A percentile compares a stretch with the other conserved stretches of the same genome.
These are phyloP conservation scores for Lepiota venenata DNA, from an alignment of 768 basidiomycete species.

Conservation along the genomic window DNA sequence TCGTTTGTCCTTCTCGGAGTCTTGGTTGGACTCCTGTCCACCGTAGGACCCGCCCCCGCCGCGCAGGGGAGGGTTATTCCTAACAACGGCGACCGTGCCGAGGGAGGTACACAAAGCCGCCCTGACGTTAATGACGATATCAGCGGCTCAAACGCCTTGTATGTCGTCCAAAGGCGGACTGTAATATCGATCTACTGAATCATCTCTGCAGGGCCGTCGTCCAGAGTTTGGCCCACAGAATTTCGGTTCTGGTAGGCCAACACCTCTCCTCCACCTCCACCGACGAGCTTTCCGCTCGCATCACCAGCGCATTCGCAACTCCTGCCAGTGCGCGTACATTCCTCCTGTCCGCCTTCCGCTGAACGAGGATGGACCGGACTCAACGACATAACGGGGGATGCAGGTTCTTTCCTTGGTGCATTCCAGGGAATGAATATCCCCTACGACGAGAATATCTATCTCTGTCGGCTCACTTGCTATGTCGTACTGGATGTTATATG, in stretches of 20 bases:
- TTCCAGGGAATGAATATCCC: background rate
- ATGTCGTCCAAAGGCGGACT: background rate
- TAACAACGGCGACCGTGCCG: background rate
- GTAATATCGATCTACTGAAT: too few relatives aligned
- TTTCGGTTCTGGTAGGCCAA: background rate
- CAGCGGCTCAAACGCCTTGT: background rate
- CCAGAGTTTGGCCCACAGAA: background rate
- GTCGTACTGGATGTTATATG: background rate
- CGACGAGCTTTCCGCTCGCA: background rate
- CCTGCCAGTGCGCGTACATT: background rate
- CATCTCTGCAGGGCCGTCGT: too few relatives aligned
- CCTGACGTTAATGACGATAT: too few relatives aligned
- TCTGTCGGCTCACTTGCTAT: background rate
- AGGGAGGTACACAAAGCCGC: too few relatives aligned
- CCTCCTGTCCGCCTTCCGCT: background rate
- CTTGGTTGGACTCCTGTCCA: background rate
- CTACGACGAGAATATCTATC: conserved; percentile 1
- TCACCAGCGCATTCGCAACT: background rate
- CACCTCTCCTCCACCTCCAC: conserved; percentile 3
- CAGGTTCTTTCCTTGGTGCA: background rate
- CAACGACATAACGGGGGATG: background rate
- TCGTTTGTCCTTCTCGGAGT: background rate
- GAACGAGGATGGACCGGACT: conserved; percentile 5
- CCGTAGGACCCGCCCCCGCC: background rate
- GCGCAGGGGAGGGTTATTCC: background rate